phyloP scores from a whole-genome alignment of 2,329 filamentous ascomycete species.

The Ustilaginoidea virens region DNA sequence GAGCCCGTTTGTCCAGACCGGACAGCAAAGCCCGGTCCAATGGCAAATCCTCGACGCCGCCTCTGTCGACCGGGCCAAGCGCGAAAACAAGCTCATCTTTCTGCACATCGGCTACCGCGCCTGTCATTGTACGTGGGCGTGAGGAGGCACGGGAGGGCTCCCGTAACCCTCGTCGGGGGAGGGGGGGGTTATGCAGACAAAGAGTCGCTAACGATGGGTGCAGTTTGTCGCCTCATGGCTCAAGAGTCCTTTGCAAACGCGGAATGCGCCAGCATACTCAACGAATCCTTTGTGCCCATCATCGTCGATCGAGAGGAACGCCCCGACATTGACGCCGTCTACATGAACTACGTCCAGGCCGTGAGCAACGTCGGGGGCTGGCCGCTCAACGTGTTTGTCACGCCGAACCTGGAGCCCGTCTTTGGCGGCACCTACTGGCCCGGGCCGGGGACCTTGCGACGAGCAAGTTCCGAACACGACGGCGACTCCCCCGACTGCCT shows the following conservation, averaged over 20 bases:
- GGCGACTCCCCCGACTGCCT: slow-evolving; percentile 63
- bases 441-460: slow-evolving; percentile 47
- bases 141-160: background rate
- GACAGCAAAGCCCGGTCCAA: slow-evolving; percentile 67
- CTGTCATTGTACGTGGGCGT: slow-evolving; percentile 62
- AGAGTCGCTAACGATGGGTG: background rate
- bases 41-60: slow-evolving; percentile 84
- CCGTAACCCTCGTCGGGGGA: no score
- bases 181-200: no score
- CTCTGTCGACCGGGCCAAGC: slow-evolving; percentile 60
- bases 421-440: slow-evolving; percentile 97
- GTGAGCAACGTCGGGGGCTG: slow-evolving; percentile 83
- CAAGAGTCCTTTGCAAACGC: slow-evolving; percentile 79
- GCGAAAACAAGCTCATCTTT: slow-evolving; percentile 78
- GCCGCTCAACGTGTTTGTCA: slow-evolving; percentile 94
- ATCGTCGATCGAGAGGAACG: slow-evolving; percentile 89
- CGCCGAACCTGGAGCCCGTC: slow-evolving; percentile 79
- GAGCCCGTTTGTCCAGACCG: slow-evolving; percentile 49
- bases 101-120: slow-evolving; percentile 90
- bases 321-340: slow-evolving; percentile 86
- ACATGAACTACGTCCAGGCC: slow-evolving; percentile 96
- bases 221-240: slow-evolving; percentile 81
- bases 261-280: slow-evolving; percentile 68
- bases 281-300: slow-evolving; percentile 77
- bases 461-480: slow-evolving; percentile 21